Conservation (phyloP, 164 flowering plant genomes). For the Chimonanthus salicifolius region DNA sequence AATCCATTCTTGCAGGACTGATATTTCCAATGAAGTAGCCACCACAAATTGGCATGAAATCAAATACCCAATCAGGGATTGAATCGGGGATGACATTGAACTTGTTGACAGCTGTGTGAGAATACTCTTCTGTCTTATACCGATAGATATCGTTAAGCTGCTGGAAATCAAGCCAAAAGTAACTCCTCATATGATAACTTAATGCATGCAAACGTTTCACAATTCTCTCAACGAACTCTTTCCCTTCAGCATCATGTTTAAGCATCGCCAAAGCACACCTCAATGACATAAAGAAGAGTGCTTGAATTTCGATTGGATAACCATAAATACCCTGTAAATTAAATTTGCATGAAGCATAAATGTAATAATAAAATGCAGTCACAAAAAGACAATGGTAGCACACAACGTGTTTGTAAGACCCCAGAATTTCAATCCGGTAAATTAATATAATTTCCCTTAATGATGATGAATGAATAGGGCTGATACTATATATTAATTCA, state of each 20-base stretch:
- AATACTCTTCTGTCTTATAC: too few relatives aligned
- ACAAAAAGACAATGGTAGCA: not conserved
- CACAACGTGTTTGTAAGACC: too few relatives aligned
- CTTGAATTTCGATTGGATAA: conserved; percentile 36
- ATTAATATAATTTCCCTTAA: too few relatives aligned
- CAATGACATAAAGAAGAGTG: conserved; percentile 34
- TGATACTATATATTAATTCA: too few relatives aligned
- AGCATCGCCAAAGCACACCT: conserved; percentile 27
- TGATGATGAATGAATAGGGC: too few relatives aligned
- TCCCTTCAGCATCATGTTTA: conserved; percentile 31
- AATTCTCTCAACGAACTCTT: conserved; percentile 27
- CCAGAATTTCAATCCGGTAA: too few relatives aligned
- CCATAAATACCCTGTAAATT: conserved; percentile 34
- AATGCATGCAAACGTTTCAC: conserved; percentile 15
- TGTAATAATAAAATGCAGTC: not conserved
- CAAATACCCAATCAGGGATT: conserved; percentile 34
- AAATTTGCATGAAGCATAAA: not conserved
- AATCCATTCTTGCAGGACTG: too few relatives aligned
- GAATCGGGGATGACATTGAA: not conserved
- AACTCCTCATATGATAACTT: too few relatives aligned
- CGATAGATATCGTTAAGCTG: too few relatives aligned
- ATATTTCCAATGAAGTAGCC: too few relatives aligned
- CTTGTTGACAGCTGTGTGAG: too few relatives aligned
- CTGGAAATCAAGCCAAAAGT: too few relatives aligned
- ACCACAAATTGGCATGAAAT: conserved; percentile 24